These are phyloP conservation scores for Shiraia sp. DNA, from an alignment of 2,329 filamentous ascomycete genomes.

Conservation along the genomic window DNA sequence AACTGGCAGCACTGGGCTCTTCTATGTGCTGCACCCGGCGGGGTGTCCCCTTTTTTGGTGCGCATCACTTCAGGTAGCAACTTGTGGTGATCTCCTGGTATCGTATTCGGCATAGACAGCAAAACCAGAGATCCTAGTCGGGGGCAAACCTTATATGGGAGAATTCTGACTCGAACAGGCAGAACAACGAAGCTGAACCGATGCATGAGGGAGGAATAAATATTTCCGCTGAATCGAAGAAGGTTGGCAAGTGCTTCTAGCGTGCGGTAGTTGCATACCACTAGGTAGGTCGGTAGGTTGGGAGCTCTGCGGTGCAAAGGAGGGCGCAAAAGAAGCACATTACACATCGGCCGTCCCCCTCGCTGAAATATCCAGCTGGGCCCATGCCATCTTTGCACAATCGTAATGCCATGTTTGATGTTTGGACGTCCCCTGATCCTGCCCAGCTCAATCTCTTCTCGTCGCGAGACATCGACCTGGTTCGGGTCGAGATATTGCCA, in stretches of 20 bases:
- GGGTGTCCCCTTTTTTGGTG: not conserved
- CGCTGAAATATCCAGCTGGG: too few species aligned
- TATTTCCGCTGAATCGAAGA: constrained; percentile 12
- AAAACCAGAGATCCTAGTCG: constrained; percentile 9
- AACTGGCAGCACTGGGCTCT: too few species aligned
- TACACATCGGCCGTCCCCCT: too few species aligned
- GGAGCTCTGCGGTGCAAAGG: constrained; percentile 7
- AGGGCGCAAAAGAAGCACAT: not conserved
- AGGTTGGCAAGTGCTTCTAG: constrained; percentile 24
- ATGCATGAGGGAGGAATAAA: constrained; percentile 8
- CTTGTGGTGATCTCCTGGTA: not conserved
- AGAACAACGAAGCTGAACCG: constrained; percentile 10
- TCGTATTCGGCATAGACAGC: not conserved
- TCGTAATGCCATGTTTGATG: not conserved
- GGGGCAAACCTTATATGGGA: constrained; percentile 15
- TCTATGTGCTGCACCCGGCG: not conserved
- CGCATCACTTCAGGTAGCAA: not conserved
- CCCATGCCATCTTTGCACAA: not conserved
- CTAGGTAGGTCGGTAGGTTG: constrained; percentile 7
- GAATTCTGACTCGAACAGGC: constrained; percentile 18
- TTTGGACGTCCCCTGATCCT: constrained; percentile 12
- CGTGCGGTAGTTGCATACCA: constrained; percentile 16
- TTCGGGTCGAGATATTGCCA: constrained; percentile 11
- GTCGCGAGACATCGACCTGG: constrained; percentile 3
- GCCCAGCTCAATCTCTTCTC: constrained; percentile 4